Conservation (phyloP, 2,329 filamentous ascomycete species). For the Monascus ruber region DNA sequence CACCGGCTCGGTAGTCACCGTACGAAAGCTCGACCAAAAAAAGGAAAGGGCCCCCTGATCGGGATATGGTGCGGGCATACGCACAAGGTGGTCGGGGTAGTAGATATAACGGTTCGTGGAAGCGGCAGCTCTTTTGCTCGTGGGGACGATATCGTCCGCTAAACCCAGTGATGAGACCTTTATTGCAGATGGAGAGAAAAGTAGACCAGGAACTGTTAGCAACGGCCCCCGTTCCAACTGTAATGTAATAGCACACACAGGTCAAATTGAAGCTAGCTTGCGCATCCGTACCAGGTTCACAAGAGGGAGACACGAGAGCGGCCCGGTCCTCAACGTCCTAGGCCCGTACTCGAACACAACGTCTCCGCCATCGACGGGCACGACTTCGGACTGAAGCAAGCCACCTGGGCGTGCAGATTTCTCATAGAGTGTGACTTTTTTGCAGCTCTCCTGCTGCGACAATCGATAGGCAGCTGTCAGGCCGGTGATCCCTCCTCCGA, state of each 20-base stretch:
- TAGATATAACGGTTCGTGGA: conserved; percentile 67
- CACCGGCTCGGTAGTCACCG: conserved; percentile 43
- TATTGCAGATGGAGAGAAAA: conserved; percentile 1
- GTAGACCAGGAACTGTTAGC: conserved; percentile 2
- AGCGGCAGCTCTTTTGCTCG: conserved; percentile 38
- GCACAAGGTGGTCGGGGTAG: conserved; percentile 72
- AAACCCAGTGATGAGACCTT: conserved; percentile 51
- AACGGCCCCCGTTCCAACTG: no score
- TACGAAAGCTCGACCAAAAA: conserved; percentile 19
- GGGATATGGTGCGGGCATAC: conserved; percentile 40
- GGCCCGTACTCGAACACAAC: conserved; percentile 78
- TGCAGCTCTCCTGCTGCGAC: conserved; percentile 52
- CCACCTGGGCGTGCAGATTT: conserved; percentile 59
- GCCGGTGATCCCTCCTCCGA: conserved; percentile 77
- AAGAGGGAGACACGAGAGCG: conserved; percentile 52
- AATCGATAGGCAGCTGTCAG: conserved; percentile 70
- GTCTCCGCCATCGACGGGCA: conserved; percentile 46
- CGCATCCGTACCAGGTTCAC: conserved; percentile 53
- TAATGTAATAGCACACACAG: no score
- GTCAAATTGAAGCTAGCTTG: no score
- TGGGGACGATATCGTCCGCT: conserved; percentile 45
- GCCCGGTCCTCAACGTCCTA: conserved; percentile 55
- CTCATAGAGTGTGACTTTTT: conserved; percentile 75
- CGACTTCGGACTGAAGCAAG: conserved; percentile 62
- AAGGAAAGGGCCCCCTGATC: conserved; percentile 10